Evolutionary conservation across 2,329 filamentous ascomycete genomes (phyloP).

Genomic region (Huntiella decipiens): DNA sequence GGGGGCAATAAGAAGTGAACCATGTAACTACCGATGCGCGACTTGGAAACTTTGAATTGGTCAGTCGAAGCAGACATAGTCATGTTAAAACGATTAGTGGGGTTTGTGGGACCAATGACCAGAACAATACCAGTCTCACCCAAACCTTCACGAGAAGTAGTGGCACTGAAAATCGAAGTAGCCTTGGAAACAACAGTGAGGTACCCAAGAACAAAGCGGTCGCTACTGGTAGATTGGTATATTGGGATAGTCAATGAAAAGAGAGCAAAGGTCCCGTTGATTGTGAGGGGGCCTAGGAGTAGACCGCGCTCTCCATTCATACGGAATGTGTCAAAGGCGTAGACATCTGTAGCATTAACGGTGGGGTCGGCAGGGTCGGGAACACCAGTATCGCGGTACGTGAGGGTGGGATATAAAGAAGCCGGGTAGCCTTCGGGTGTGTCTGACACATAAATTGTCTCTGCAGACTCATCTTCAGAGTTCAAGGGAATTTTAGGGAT

Average conservation of each 20-base stretch:
- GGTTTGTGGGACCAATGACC: slow-evolving; percentile 46
- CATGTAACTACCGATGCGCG: slow-evolving; percentile 9
- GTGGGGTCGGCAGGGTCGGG: slow-evolving; percentile 24
- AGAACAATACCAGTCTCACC: slow-evolving; percentile 51
- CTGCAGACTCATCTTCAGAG: slow-evolving; percentile 36
- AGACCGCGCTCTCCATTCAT: slow-evolving; percentile 36
- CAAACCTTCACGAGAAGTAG: slow-evolving; percentile 48
- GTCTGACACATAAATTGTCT: slow-evolving; percentile 41
- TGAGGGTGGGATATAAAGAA: slow-evolving; percentile 60
- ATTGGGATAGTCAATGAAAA: slow-evolving; percentile 69
- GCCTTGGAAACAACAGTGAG: slow-evolving; percentile 64
- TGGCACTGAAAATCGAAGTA: slow-evolving; percentile 40
- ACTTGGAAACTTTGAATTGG: slow-evolving; percentile 17
- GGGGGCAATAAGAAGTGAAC: slow-evolving; percentile 46
- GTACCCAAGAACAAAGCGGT: slow-evolving; percentile 47
- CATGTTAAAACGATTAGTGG: slow-evolving; percentile 44
- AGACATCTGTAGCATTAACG: slow-evolving; percentile 15
- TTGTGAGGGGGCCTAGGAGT: slow-evolving; percentile 54
- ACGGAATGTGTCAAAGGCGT: slow-evolving; percentile 28
- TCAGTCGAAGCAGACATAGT: slow-evolving; percentile 29
- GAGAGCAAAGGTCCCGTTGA: slow-evolving; percentile 57
- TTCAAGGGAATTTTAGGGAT: slow-evolving; percentile 40
- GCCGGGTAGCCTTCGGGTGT: slow-evolving; percentile 48
- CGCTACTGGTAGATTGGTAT: slow-evolving; percentile 20
- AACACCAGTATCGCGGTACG: slow-evolving; percentile 32